Conservation (phyloP, 2,329 filamentous ascomycete genomes). For the Berkeleyomyces rouxiae region DNA sequence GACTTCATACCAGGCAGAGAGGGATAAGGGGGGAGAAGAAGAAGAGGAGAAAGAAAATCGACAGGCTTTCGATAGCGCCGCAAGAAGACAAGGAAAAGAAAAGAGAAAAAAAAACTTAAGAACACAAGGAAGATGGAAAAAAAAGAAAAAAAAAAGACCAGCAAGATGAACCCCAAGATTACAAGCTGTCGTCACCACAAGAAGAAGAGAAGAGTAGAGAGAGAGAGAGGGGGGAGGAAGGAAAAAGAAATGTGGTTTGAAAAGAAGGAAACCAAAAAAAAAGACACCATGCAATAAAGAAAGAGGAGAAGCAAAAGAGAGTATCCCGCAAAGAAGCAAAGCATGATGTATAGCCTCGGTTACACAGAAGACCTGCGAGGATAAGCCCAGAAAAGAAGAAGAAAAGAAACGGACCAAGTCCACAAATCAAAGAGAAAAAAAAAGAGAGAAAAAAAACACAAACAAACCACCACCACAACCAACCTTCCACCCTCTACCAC, state of each 20-base stretch:
- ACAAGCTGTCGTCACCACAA: no score
- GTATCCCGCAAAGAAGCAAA: background rate
- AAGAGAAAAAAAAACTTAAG: slow-evolving; percentile 9
- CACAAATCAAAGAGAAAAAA: background rate
- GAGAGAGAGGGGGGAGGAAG: no score
- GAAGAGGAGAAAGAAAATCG: background rate
- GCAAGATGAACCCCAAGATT: no score
- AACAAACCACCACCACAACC: slow-evolving; percentile 11
- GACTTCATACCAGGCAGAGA: background rate
- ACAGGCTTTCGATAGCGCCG: background rate
- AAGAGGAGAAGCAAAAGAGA: slow-evolving; percentile 14
- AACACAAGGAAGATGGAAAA: background rate
- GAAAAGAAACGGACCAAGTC: background rate
- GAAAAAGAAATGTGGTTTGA: no score
- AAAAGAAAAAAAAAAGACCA: background rate
- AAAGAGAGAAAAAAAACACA: slow-evolving; percentile 13
- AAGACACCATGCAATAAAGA: slow-evolving; percentile 10
- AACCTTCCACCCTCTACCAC: background rate
- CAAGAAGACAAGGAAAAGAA: background rate
- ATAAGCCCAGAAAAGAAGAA: slow-evolving; percentile 8
- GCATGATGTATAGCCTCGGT: background rate
- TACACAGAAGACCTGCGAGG: background rate
- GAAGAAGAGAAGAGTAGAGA: background rate
- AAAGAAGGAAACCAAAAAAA: background rate
- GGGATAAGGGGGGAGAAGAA: background rate